A percentile compares a stretch with the other conserved stretches of the same genome.
Conservation (phyloP, 176 grass and related monocot genomes). For the Eragrostis curvula region DNA sequence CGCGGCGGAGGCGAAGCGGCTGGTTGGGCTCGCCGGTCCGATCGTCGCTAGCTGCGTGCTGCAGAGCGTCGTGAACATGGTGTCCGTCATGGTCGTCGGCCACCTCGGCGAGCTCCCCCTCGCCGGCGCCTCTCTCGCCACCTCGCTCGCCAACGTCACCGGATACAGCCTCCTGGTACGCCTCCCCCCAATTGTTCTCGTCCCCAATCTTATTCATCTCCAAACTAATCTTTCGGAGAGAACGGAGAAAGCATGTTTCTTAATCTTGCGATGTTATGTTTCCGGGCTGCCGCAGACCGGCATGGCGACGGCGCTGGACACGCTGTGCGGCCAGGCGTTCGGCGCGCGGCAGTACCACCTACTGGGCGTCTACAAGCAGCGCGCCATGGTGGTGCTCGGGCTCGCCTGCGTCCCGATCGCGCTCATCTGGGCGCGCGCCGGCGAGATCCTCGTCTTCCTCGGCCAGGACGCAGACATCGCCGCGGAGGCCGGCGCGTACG, state of each 20-base stretch:
- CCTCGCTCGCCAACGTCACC: slow-evolving; percentile 56
- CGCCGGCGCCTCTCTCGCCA: slow-evolving; percentile 61
- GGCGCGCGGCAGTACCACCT: slow-evolving; percentile 56
- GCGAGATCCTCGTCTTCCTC: slow-evolving; percentile 43
- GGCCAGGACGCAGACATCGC: slow-evolving; percentile 68
- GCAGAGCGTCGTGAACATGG: slow-evolving; percentile 49
- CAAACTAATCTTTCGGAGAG: neutral
- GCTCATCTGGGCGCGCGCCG: slow-evolving; percentile 46
- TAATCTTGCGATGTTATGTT: neutral
- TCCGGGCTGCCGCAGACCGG: neutral
- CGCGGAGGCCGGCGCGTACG: slow-evolving; percentile 63
- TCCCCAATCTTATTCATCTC: neutral
- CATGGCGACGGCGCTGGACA: slow-evolving; percentile 49
- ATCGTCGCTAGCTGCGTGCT: slow-evolving; percentile 54
- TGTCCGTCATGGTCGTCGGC: slow-evolving; percentile 67
- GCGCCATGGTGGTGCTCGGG: slow-evolving; percentile 40
- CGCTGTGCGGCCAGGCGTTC: slow-evolving; percentile 69
- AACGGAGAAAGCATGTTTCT: too few species aligned
- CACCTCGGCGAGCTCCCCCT: slow-evolving; percentile 66
- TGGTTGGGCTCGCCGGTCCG: slow-evolving; percentile 50
- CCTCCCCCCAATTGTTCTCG: neutral
- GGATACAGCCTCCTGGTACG: slow-evolving; percentile 4
- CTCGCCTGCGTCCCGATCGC: slow-evolving; percentile 49
- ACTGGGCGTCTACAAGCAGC: slow-evolving; percentile 43
- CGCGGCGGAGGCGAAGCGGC: slow-evolving; percentile 38